Base-by-base conservation (phyloP, 2,329 filamentous ascomycete species). In the Fusarium begoniae region DNA sequence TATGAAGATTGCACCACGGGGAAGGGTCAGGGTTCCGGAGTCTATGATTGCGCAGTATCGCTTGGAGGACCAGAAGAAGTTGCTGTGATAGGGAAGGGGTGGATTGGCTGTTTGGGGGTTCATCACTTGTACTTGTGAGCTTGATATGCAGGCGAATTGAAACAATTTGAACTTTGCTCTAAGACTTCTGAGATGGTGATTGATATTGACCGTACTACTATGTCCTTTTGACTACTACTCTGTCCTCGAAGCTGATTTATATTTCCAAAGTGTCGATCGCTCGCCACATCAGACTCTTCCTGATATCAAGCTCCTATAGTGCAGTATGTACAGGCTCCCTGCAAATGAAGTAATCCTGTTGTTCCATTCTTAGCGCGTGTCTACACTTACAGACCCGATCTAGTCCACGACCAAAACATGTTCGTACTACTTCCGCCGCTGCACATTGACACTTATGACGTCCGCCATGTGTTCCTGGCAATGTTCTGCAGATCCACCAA, bases 1-100 rank as follows among this genome's bases (percentile, higher is more conserved):
- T 3, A 66, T 74, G 26, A 73, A 71, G 32, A 45, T 64, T 45
- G 61, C 71, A 1, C 70, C 71, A 5, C 28, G 61, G 1, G 66
- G 66, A 11, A 66, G 50, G 4, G 47, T 70, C 1, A 53, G 32
- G n/a, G 60, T 51, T 1, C 54, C 63, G 0, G 32, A 30, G 3
- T 61, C 61, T 0, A 50, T 67, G 45, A 7, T 30, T 13, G 38
- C 7, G 0, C 41, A 72, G 15, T 53, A 56, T 5, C 18, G 18
- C 2, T 22, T 72, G 3, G 28, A 63, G 12, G 28, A 22, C 3
- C 56, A 72, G 35, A 60, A 30, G 1, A 62, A 57, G 18, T n/a
- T 70, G 4, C 9, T 47, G 8, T 63, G 24, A 45, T 10, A 8
- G 26, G 7, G 26, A 8, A 28, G 6, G 26, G 26, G 7, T 7